Evolutionary conservation across 306 rosid genomes (phyloP).

Genomic region (Dryas alaskensis): DNA sequence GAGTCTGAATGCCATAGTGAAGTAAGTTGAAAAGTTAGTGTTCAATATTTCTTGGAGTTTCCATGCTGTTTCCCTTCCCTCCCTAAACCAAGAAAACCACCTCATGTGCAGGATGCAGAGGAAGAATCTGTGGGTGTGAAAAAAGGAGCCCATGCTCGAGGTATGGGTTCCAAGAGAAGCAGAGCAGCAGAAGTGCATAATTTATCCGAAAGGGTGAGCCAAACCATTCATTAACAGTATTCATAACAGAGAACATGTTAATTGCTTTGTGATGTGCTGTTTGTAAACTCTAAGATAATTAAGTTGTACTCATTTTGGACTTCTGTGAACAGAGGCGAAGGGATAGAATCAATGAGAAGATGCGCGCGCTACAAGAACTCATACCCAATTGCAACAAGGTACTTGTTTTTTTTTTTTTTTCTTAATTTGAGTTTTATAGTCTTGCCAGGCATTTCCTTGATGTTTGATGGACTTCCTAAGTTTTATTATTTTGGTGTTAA

Average conservation of each 20-base stretch:
- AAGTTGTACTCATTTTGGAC: conserved; percentile 15
- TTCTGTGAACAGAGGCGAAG: conserved; percentile 65
- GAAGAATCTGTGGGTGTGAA: conserved; percentile 63
- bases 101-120: conserved; percentile 61
- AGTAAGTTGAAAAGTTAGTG: conserved; percentile 49
- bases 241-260: background rate
- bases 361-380: conserved; percentile 88
- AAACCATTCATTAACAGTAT: conserved; percentile 19
- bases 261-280: conserved; percentile 18
- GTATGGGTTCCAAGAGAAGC: conserved; percentile 63
- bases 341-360: conserved; percentile 84
- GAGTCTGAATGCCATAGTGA: conserved; percentile 88
- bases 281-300: conserved; percentile 27
- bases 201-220: conserved; percentile 86
- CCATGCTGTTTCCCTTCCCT: conserved; percentile 15
- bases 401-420: conserved; percentile 15
- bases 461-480: conserved; percentile 10
- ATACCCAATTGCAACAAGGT: conserved; percentile 92
- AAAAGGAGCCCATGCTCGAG: conserved; percentile 39
- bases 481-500: conserved; percentile 15
- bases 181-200: conserved; percentile 90
- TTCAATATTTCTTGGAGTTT: conserved; percentile 20
- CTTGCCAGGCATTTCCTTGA: conserved; percentile 14
- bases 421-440: background rate
- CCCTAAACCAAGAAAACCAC: conserved; percentile 33